These are phyloP conservation scores for Schizochytrium sp. DNA, from an alignment of 108 stramenopile genomes.

Conservation along the genomic window DNA sequence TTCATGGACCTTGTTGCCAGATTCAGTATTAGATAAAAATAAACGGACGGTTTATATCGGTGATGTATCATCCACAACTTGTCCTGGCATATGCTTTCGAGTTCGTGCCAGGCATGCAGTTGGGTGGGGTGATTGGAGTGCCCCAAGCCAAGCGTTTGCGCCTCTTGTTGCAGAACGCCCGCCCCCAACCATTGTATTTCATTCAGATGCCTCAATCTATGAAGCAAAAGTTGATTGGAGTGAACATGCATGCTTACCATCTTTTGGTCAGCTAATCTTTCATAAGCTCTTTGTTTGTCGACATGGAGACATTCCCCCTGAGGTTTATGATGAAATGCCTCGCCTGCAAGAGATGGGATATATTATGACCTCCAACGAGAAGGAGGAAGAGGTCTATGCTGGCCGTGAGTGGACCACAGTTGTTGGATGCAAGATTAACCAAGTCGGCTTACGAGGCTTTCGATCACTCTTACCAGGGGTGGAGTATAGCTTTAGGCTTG, in stretches of 20 bases:
- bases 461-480: neutral
- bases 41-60: constrained; percentile 21
- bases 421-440: neutral
- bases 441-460: neutral
- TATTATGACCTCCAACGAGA: neutral
- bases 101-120: constrained; percentile 53
- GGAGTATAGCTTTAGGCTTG: neutral
- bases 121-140: constrained; percentile 53
- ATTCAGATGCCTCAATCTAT: neutral
- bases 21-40: neutral
- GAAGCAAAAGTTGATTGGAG: neutral
- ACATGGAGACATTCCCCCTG: neutral
- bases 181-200: neutral
- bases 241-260: neutral
- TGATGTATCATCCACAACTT: neutral
- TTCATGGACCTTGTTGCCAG: constrained; percentile 10
- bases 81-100: constrained; percentile 1
- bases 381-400: neutral
- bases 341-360: neutral
- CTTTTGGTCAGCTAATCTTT: constrained; percentile 34
- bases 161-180: neutral
- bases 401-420: neutral
- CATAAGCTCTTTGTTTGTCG: neutral
- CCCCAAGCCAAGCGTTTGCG: neutral
- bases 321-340: neutral